These are phyloP conservation scores for Suillus plorans DNA, from an alignment of 768 basidiomycete species.

Conservation along the genomic window DNA sequence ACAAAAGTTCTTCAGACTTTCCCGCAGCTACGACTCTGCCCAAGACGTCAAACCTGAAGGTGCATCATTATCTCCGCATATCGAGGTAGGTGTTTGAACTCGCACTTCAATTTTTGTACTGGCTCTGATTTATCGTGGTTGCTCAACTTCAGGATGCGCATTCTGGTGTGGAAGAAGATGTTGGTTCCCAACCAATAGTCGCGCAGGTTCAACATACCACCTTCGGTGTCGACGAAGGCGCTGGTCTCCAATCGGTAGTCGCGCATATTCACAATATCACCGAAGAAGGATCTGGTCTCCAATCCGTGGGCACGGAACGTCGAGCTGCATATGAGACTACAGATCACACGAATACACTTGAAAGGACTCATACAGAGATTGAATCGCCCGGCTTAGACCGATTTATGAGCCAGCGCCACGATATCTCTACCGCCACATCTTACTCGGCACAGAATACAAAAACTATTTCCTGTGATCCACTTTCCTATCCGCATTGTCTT, in stretches of 20 bases:
- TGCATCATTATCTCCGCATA: neutral
- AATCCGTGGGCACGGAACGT: neutral
- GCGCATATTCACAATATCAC: neutral
- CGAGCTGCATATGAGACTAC: neutral
- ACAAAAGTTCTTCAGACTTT: neutral
- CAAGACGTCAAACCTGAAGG: neutral
- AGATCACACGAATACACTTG: neutral
- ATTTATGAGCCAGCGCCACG: neutral
- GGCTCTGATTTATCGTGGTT: neutral
- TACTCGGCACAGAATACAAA: neutral
- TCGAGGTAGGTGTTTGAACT: neutral
- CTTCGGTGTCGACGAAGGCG: neutral
- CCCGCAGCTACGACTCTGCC: neutral
- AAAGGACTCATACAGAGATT: neutral
- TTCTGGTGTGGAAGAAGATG: neutral
- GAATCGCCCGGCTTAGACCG: neutral
- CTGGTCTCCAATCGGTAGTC: neutral
- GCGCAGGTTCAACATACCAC: neutral
- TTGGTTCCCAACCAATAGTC: neutral
- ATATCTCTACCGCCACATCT: neutral
- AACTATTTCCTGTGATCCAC: neutral
- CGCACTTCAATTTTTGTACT: neutral
- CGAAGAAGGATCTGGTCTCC: neutral
- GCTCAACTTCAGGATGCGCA: neutral
- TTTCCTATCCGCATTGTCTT: neutral